Evolutionary conservation across 1,284 basidiomycete species (phyloP).

Genomic region (Marasmius fiardii): DNA sequence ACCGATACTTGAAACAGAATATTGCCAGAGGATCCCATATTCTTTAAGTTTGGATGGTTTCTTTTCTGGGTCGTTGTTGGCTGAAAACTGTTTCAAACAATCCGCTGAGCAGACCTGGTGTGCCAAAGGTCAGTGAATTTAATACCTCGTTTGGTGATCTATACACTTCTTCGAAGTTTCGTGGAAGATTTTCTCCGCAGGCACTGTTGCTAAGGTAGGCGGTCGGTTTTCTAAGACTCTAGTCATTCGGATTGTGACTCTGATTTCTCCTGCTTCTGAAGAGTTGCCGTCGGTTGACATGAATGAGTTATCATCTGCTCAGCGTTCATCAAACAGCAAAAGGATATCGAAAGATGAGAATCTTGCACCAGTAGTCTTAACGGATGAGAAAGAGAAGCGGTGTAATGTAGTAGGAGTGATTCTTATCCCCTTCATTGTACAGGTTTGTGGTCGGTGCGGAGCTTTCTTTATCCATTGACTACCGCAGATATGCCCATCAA

Average conservation of each 20-base stretch:
- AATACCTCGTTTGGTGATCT: not conserved
- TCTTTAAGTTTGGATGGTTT: not conserved
- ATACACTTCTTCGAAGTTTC: constrained; percentile 1
- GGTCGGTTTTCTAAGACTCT: not conserved
- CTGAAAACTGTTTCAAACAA: not conserved
- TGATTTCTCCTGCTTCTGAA: not conserved
- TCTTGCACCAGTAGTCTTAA: not conserved
- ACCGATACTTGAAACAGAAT: not conserved
- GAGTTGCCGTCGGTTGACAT: not conserved
- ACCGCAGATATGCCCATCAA: not conserved
- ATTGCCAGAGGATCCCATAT: not conserved
- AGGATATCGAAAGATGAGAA: not conserved
- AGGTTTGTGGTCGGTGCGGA: not conserved
- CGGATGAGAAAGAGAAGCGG: not conserved
- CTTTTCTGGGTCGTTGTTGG: not conserved
- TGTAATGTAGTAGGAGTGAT: not conserved
- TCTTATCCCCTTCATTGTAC: not conserved
- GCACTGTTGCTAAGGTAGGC: not conserved
- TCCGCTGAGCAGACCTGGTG: too few species aligned
- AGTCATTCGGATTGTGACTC: not conserved
- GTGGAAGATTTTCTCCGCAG: not conserved
- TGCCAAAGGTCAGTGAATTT: too few species aligned
- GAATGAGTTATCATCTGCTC: not conserved
- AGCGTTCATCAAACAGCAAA: not conserved
- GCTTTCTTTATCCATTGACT: not conserved